Evolutionary conservation across 2,329 filamentous ascomycete genomes (phyloP), one percentile per base, ranked within the genome.

Genomic region (Huntiella savannae): DNA sequence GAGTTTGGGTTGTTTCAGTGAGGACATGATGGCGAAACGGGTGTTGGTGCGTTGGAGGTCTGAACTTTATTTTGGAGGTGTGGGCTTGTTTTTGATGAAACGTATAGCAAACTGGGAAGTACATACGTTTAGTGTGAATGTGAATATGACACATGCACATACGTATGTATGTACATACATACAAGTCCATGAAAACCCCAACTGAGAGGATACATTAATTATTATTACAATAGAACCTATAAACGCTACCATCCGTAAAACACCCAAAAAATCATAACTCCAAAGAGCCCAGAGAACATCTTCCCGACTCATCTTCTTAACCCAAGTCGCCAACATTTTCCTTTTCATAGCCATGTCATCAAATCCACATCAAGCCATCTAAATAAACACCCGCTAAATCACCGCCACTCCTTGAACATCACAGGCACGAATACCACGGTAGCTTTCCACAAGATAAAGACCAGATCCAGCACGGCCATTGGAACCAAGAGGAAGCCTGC

Each of bases 351-450:
- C 7, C 2, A 1, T 7, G 22, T 28, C 22, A 28, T 28, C 22
- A 28, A 28, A 7, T 2, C 22, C 22, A 28, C 22, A 28, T 28
- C 22, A 28, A 28, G 22, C 22, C 22, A 28, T 28, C 17, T 28
- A 28, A 8, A 28, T 8, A 2, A 41, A 22, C 32, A 11, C 15
- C 15, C 32, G 5, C 37, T 16, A 7, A 35, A n/a, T 39, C 46
- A 58, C 34, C 53, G 46, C 47, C 78, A 54, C 64, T 92, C 83
- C 33, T 71, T 71, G 58, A 77, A 75, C 57, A 93, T 75, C 54
- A 86, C 84, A 3, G 86, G 86, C 54, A 91, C 66, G 56, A 94
- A 87, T 11, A 93, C 83, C 43, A 79, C 65, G 54, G 78, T 82
- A 0, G 86, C 86, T 53, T 78, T 91, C 69, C 73, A 86, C 49